A percentile compares a stretch with the other conserved stretches of the same genome.
Evolutionary conservation across 2,329 filamentous ascomycete species (phyloP).

Genomic region (Dendryphion nanum): DNA sequence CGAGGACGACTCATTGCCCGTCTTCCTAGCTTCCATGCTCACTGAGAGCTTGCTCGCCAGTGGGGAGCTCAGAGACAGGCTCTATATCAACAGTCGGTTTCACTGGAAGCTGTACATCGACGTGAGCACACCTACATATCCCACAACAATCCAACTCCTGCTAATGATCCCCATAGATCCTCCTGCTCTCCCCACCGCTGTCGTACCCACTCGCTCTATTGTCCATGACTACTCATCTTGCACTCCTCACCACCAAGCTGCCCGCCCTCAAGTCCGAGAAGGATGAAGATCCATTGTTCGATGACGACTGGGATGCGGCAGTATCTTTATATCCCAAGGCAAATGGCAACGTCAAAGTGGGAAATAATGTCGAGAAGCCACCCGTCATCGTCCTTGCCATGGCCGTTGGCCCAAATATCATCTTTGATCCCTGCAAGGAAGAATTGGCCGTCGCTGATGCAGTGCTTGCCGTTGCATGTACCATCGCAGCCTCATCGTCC

Average conservation of each 20-base stretch:
- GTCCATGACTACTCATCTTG: constrained; percentile 89
- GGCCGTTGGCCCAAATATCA: constrained; percentile 79
- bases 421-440: constrained; percentile 89
- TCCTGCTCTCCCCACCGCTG: constrained; percentile 87
- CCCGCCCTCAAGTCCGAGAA: constrained; percentile 82
- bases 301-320: constrained; percentile 93
- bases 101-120: constrained; percentile 97
- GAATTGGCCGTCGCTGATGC: constrained; percentile 92
- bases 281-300: constrained; percentile 95
- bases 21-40: constrained; percentile 86
- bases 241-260: constrained; percentile 81
- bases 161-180: constrained; percentile 59
- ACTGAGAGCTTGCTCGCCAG: constrained; percentile 79
- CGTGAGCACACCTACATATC: constrained; percentile 54
- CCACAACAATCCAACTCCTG: background rate
- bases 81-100: constrained; percentile 87
- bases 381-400: constrained; percentile 90
- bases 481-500: constrained; percentile 30
- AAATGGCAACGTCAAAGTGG: constrained; percentile 21
- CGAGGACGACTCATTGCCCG: constrained; percentile 86
- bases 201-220: constrained; percentile 92
- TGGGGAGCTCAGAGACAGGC: constrained; percentile 62
- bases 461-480: constrained; percentile 80
- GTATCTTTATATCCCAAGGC: constrained; percentile 68
- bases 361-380: constrained; percentile 54